Base-by-base conservation (phyloP, 257 asterid species). In the Solanum bukasovii region DNA sequence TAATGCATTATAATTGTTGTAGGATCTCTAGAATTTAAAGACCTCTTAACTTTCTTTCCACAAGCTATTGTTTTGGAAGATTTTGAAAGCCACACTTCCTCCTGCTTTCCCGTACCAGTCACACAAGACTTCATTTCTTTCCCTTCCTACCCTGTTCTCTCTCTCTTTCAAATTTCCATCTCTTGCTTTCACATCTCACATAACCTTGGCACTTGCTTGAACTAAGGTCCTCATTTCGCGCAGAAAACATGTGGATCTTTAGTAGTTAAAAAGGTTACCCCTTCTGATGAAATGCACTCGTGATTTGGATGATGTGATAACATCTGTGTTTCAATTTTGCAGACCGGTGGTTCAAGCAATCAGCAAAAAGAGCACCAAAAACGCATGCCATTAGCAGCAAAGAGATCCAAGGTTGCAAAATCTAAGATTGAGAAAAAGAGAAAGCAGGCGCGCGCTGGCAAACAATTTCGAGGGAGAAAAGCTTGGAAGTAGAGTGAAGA, bases 271-370 rank as follows among this genome's bases (percentile, higher is more conserved):
- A 38, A 38, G 33, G 18, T 42, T 33, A 33, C 49, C 35, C 35
- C 38, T 63, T 89, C 34, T 59, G 5, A 14, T 81, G 63, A 68
- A 70, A 68, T 78, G 35, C 35, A 37, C 70, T n/a, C 31, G 49
- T 56, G 42, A 46, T 29, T 46, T 65, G 20, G 52, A 65, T 87
- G 49, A 6, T 46, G 13, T 68, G 82, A 13, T 37, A 16, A 13
- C 42, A 18, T 11, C 44, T 7, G 52, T 37, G 65, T 74, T 79
- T 78, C 18, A 46, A 88, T 78, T 91, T 84, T 71, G 81, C 93
- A 97, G 98, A 94, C 97, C 27, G 96, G 97, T 89, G 98, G 98
- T 83, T 81, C 71, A 83, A 96, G 96, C 96, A 96, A 97, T 90
- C 90, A 87, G 89, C 93, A 97, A 85, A 97, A 96, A 92, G 95